phyloP scores from a whole-genome alignment of 2,329 filamentous ascomycete species.

The Berkeleyomyces basicola region DNA sequence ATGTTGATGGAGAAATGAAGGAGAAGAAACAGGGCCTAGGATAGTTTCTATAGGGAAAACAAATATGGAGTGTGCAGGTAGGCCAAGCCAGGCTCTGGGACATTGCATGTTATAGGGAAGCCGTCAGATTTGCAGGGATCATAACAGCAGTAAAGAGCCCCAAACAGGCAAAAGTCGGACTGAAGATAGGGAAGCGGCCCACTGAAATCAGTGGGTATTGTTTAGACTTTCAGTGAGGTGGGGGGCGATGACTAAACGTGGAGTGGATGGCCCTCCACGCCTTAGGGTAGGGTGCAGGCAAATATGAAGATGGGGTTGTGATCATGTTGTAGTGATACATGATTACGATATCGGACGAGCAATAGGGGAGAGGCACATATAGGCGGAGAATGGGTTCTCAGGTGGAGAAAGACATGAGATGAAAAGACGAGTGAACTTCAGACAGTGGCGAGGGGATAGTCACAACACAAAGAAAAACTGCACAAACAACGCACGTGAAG shows the following conservation, averaged over 20 bases:
- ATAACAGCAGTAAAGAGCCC: background rate
- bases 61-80: background rate
- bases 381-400: no score
- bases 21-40: background rate
- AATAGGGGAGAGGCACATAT: background rate
- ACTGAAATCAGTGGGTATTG: background rate
- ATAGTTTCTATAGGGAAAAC: background rate
- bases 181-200: background rate
- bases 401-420: no score
- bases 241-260: no score
- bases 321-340: background rate
- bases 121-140: background rate
- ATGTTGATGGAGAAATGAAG: constrained; percentile 1
- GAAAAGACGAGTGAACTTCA: background rate
- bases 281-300: no score
- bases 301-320: background rate
- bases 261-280: background rate
- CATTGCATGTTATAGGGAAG: background rate
- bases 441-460: background rate
- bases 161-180: background rate
- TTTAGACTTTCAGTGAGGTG: background rate
- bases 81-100: background rate
- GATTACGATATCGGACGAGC: background rate
- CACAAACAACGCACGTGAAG: background rate
- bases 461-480: background rate